Evolutionary conservation across 371 early-diverging fungal genomes (phyloP).

Genomic region (Mucor irregularis): DNA sequence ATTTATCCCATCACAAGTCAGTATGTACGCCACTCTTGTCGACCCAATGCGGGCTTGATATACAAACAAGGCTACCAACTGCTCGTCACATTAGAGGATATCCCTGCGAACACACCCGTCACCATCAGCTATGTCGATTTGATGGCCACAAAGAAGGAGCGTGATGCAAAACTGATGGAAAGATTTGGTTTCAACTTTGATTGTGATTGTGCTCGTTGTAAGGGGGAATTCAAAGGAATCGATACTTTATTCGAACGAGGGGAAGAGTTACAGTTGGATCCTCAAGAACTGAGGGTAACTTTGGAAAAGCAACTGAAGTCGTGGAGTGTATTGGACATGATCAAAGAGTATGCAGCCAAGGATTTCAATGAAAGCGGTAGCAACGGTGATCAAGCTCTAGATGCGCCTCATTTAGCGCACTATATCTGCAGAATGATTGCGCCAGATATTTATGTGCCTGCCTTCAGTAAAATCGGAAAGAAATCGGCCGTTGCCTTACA

Average conservation of each 20-base stretch:
- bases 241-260: slow-evolving; percentile 9
- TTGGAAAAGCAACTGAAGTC: slow-evolving; percentile 20
- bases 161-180: slow-evolving; percentile 51
- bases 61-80: slow-evolving; percentile 47
- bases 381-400: slow-evolving; percentile 3
- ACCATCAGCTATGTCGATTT: slow-evolving; percentile 75
- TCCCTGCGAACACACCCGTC: slow-evolving; percentile 67
- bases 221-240: slow-evolving; percentile 5
- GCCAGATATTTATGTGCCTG: slow-evolving; percentile 29
- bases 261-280: neutral
- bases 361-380: neutral
- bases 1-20: slow-evolving; percentile 73
- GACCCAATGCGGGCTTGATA: slow-evolving; percentile 71
- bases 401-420: slow-evolving; percentile 29
- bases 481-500: slow-evolving; percentile 1
- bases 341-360: slow-evolving; percentile 14
- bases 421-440: slow-evolving; percentile 29
- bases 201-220: slow-evolving; percentile 32
- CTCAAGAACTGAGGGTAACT: slow-evolving; percentile 1
- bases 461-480: neutral
- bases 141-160: slow-evolving; percentile 49
- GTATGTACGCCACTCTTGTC: slow-evolving; percentile 79
- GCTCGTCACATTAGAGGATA: slow-evolving; percentile 60
- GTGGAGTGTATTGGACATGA: slow-evolving; percentile 32
- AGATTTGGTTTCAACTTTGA: slow-evolving; percentile 28